Evolutionary conservation across 257 asterid genomes (phyloP), one percentile per base, ranked within the genome.

Genomic region (Salvia rosmarinus): DNA sequence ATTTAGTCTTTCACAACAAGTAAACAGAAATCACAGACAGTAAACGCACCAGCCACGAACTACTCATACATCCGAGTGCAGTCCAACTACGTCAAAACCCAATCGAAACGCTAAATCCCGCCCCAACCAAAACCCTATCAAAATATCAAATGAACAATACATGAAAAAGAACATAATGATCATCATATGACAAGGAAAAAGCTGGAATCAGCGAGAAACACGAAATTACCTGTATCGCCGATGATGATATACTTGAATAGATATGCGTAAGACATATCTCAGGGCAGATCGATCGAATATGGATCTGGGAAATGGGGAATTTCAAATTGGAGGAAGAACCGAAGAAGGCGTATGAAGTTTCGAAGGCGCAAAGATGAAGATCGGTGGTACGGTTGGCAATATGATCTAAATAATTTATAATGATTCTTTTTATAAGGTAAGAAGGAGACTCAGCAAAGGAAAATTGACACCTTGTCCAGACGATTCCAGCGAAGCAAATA

Each of bases 161-260:
- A 14, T 12, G 23, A 25, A 35, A 47, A 11, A 23, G 52, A 51
- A 3, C 28, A 40, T 28, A 44, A 54, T 42, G 25, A 55, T n/a
- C 57, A 73, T 40, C n/a, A 44, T 54, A 32, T 10, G 67, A 82
- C 69, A 6, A 49, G 44, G 44, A 70, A 65, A 59, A 65, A 2
- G 9, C 4, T 32, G 42, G 21, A 16, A 43, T 4, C 8, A 30
- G 37, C 16, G 23, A 61, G 55, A 42, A 60, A 35, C 23, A 43
- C 44, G 12, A 43, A 66, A 61, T 82, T 87, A 91, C 98, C 98
- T 19, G 98, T 91, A 54, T 89, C 98, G 32, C 98, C 98, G 79
- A 91, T 91, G 88, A 91, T 91, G 74, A 89, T 91, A 67, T 88
- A 91, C 87, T 91, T 91, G 89, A 91, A 89, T 2, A 91, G 95